Conservation (phyloP, 306 rosid genomes). For the Prunus dulcis region DNA sequence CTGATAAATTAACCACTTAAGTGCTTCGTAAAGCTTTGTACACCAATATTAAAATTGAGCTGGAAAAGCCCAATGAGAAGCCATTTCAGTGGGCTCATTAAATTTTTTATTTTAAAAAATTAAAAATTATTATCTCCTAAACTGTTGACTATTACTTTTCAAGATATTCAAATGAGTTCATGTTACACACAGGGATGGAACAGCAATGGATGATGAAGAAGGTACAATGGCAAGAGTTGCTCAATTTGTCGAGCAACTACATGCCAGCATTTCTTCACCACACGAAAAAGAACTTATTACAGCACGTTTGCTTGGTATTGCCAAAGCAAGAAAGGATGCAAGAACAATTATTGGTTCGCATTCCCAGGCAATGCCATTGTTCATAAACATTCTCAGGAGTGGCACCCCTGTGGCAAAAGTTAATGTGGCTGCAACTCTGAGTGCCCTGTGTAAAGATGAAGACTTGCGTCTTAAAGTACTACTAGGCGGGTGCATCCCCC, state of each 20-base stretch:
- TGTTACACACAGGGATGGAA: conserved; percentile 53
- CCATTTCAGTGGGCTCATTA: background rate
- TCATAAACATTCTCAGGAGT: conserved; percentile 83
- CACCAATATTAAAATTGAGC: background rate
- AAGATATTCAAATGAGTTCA: background rate
- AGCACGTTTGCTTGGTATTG: conserved; percentile 59
- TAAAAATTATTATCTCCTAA: background rate
- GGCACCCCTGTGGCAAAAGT: conserved; percentile 82
- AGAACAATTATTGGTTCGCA: conserved; percentile 82
- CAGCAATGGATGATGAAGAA: conserved; percentile 71
- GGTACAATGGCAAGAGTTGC: conserved; percentile 78
- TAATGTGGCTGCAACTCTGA: conserved; percentile 76
- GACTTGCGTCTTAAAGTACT: conserved; percentile 92
- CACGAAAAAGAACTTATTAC: conserved; percentile 79
- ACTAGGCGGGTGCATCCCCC: conserved; percentile 97
- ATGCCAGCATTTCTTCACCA: conserved; percentile 73
- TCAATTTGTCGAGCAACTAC: conserved; percentile 83
- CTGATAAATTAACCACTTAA: background rate
- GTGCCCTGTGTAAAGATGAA: conserved; percentile 84
- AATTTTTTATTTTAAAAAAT: background rate
- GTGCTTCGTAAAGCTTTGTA: background rate
- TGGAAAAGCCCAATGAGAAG: background rate
- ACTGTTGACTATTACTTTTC: background rate
- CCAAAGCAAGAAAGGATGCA: conserved; percentile 72
- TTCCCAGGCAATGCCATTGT: conserved; percentile 98